Percentiles rank a stretch among this genome's conserved stretches.
Conservation (phyloP, 495 filamentous ascomycete species). For the Xylaria intraflava region DNA sequence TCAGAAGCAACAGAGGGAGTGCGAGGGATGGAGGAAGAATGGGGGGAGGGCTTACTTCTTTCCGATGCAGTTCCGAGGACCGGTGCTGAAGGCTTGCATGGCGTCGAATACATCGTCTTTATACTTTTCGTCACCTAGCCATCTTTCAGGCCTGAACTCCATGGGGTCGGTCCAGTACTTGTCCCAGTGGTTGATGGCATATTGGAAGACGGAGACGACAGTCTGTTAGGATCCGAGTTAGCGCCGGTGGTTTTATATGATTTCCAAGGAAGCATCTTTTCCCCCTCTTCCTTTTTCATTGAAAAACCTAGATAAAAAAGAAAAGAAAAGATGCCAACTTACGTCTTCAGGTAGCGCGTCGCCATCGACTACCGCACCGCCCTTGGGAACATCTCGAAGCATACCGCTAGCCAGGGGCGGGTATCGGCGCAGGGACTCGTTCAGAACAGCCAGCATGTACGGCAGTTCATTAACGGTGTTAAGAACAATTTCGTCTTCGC, state of each 20-base stretch:
- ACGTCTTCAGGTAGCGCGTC: constrained; percentile 39
- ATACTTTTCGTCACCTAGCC: constrained; percentile 31
- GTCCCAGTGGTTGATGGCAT: constrained; percentile 35
- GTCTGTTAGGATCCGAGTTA: constrained; percentile 30
- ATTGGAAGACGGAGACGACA: constrained; percentile 43
- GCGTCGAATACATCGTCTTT: constrained; percentile 39
- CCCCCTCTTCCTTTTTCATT: neutral
- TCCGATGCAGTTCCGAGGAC: constrained; percentile 52
- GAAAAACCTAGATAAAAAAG: neutral
- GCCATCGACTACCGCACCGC: constrained; percentile 43
- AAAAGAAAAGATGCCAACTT: constrained; percentile 4
- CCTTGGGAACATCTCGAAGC: constrained; percentile 39
- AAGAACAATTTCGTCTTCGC: constrained; percentile 47
- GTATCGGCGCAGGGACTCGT: constrained; percentile 54
- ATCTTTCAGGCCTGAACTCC: constrained; percentile 47
- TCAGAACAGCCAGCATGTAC: constrained; percentile 51
- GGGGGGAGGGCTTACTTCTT: constrained; percentile 39
- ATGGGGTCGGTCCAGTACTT: constrained; percentile 38
- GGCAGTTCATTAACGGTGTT: constrained; percentile 37
- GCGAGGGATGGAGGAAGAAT: neutral
- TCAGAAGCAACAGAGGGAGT: too few relatives aligned
- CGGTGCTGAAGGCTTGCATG: constrained; percentile 46
- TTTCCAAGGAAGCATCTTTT: neutral
- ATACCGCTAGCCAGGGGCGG: constrained; percentile 47
- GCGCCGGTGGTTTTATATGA: neutral